phyloP scores from a whole-genome alignment of 768 basidiomycete genomes.

The Inosperma sp. region DNA sequence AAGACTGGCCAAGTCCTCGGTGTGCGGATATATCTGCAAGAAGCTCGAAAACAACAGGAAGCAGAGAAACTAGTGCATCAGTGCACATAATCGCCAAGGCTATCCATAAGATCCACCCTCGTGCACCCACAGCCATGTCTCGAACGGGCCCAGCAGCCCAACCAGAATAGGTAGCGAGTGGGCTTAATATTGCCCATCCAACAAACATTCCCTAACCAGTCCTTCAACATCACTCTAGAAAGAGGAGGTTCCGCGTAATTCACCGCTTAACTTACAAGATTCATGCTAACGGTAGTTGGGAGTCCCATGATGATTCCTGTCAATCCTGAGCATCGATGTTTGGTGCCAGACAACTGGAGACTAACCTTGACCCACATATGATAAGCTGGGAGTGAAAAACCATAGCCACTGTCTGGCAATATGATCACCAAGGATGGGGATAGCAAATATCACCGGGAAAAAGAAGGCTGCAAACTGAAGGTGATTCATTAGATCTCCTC shows the following conservation, averaged over 20 bases:
- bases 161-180: slow-evolving; percentile 70
- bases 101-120: slow-evolving; percentile 97
- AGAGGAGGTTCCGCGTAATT: slow-evolving; percentile 1
- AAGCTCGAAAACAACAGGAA: slow-evolving; percentile 66
- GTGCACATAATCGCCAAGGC: slow-evolving; percentile 94
- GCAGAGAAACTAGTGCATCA: slow-evolving; percentile 81
- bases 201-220: slow-evolving; percentile 95
- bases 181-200: slow-evolving; percentile 93
- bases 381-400: slow-evolving; percentile 88
- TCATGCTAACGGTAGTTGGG: slow-evolving; percentile 92
- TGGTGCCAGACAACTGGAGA: background rate
- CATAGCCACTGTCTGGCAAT: slow-evolving; percentile 88
- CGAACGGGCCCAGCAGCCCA: slow-evolving; percentile 95
- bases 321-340: slow-evolving; percentile 2
- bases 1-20: slow-evolving; percentile 13
- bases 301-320: slow-evolving; percentile 96
- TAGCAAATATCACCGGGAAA: slow-evolving; percentile 81
- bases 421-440: slow-evolving; percentile 80
- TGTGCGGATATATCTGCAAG: slow-evolving; percentile 28
- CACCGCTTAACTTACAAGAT: slow-evolving; percentile 47
- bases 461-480: slow-evolving; percentile 78
- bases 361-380: slow-evolving; percentile 88
- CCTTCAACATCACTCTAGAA: background rate
- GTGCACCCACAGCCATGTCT: slow-evolving; percentile 82
- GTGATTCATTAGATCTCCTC: slow-evolving; percentile 1